Conservation (phyloP, 1,139 yeast species). For the Pichia sp. region DNA sequence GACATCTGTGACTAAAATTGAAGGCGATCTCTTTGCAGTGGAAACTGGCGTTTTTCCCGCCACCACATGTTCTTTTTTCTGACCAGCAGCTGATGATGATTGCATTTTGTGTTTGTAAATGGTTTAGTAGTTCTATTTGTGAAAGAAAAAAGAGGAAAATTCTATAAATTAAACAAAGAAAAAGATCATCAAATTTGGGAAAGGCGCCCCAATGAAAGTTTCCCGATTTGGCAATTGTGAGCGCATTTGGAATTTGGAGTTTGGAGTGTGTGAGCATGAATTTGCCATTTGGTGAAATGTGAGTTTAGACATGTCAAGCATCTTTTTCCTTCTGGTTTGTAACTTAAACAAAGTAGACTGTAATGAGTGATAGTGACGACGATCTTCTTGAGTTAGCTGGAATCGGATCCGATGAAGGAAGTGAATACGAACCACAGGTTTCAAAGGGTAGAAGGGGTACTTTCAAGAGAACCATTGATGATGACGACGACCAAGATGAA, state of each 20-base stretch:
- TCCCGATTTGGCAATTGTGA: background rate
- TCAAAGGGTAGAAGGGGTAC: conserved; percentile 19
- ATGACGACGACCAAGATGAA: conserved; percentile 24
- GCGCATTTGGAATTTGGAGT: background rate
- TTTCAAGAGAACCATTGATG: conserved; percentile 13
- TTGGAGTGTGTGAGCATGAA: background rate
- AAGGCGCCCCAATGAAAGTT: background rate
- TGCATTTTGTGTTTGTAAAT: background rate
- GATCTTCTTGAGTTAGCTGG: conserved; percentile 91
- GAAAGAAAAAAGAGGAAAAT: background rate
- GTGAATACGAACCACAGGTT: conserved; percentile 27
- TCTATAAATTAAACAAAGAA: background rate
- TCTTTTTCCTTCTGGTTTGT: too few species aligned
- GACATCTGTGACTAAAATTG: conserved; percentile 86
- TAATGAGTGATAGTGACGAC: conserved; percentile 59
- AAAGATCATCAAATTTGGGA: background rate
- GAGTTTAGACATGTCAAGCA: too few species aligned
- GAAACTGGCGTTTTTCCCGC: conserved; percentile 24
- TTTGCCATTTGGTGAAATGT: background rate
- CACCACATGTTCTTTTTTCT: background rate
- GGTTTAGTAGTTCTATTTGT: background rate
- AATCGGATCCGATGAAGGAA: conserved; percentile 39
- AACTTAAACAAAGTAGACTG: background rate
- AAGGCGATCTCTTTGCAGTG: conserved; percentile 86
- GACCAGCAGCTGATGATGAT: background rate